Percentiles rank a stretch among this genome's conserved stretches.
These are phyloP conservation scores for Synchytrium microbalum DNA, from an alignment of 371 early-diverging fungal species.

Conservation along the genomic window DNA sequence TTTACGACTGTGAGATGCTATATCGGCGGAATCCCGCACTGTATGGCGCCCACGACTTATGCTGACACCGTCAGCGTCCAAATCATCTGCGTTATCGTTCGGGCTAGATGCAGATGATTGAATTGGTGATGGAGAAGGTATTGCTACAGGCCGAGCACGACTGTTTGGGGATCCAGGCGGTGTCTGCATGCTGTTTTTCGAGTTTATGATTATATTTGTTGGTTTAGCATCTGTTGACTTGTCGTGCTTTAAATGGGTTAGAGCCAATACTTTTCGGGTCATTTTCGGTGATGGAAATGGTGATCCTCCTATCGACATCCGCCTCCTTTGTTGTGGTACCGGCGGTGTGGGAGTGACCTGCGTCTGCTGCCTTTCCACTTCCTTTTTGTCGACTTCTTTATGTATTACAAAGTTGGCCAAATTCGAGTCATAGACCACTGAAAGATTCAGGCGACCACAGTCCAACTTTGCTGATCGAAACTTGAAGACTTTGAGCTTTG, in stretches of 20 bases:
- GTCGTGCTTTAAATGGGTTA: conserved; percentile 15
- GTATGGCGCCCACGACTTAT: no score
- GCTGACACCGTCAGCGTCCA: no score
- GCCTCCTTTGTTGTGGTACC: neutral
- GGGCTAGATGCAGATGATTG: no score
- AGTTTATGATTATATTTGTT: no score
- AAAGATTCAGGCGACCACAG: conserved; percentile 21
- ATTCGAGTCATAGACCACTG: conserved; percentile 29
- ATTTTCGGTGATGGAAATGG: conserved; percentile 28
- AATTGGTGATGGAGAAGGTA: no score
- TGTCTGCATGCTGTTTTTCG: no score
- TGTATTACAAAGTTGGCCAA: conserved; percentile 11
- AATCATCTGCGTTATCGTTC: no score
- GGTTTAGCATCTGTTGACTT: no score
- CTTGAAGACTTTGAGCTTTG: conserved; percentile 33
- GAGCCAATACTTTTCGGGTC: conserved; percentile 14
- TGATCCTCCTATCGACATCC: conserved; percentile 5
- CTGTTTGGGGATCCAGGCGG: no score
- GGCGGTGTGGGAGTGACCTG: neutral
- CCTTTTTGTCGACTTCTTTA: neutral
- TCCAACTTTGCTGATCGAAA: conserved; percentile 20
- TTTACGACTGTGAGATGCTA: no score
- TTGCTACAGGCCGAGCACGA: no score
- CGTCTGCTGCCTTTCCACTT: conserved; percentile 1
- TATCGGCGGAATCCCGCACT: no score